phyloP scores from a whole-genome alignment of 257 asterid species.

The Pogostemon cablin region DNA sequence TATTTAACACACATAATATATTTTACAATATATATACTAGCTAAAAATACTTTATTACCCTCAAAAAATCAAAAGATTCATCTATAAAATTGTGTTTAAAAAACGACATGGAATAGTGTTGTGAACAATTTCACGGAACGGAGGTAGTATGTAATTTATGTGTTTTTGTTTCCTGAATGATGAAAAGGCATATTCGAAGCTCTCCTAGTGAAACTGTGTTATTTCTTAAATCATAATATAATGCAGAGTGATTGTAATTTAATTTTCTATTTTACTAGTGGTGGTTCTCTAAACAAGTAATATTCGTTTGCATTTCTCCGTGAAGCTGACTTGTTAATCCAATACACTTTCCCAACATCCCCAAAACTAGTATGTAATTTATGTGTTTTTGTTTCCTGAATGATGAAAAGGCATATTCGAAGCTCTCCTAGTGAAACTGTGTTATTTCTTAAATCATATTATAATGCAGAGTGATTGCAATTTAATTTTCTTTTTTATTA shows the following conservation, averaged over 20 bases:
- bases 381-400: neutral
- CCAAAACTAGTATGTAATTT: neutral
- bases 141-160: neutral
- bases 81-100: too few relatives aligned
- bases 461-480: neutral
- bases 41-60: too few relatives aligned
- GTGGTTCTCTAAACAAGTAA: neutral
- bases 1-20: too few relatives aligned
- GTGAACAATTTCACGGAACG: too few relatives aligned
- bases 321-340: conserved; percentile 5
- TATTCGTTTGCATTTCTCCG: neutral
- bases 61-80: too few relatives aligned
- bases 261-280: neutral
- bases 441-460: neutral
- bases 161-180: neutral
- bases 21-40: too few relatives aligned
- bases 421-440: neutral
- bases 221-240: neutral
- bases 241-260: neutral
- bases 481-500: neutral
- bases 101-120: too few relatives aligned
- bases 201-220: neutral
- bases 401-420: conserved; percentile 7
- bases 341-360: conserved; percentile 19
- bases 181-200: conserved; percentile 8